Percentiles rank a stretch among this genome's conserved stretches.
Conservation (phyloP, 2,329 filamentous ascomycete species). For the Diaporthe sp. region DNA sequence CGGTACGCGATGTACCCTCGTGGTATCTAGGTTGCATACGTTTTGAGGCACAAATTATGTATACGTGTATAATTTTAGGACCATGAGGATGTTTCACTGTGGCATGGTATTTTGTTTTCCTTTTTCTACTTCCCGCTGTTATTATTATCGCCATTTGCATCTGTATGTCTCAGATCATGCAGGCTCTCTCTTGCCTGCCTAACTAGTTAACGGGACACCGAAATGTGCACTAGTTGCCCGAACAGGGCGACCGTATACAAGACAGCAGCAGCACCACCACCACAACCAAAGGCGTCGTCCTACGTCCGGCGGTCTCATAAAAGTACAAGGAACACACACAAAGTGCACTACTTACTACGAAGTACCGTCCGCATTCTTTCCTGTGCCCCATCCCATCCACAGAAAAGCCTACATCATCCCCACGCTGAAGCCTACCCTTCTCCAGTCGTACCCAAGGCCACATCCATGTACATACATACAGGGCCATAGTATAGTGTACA, state of each 20-base stretch:
- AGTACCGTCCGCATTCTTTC: not conserved
- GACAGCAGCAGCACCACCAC: not conserved
- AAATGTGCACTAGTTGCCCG: not conserved
- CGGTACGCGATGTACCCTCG: not conserved
- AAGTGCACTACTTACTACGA: not conserved
- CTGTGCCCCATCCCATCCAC: not conserved
- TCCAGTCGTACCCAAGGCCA: constrained; percentile 12
- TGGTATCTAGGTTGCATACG: not conserved
- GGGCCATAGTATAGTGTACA: not conserved
- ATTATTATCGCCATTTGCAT: not conserved
- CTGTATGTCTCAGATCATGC: constrained; percentile 23
- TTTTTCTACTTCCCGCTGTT: not conserved
- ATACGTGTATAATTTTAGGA: not conserved
- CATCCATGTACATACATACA: constrained; percentile 1
- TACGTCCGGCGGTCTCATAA: not conserved
- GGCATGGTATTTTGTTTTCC: not conserved
- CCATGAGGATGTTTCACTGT: not conserved
- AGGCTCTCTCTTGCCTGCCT: not conserved
- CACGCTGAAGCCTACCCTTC: constrained; percentile 18
- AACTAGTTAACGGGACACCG: not conserved
- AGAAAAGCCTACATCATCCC: not conserved
- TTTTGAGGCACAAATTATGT: too few species aligned
- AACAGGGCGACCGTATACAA: not conserved
- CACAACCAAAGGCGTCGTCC: not conserved
- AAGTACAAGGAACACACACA: constrained; percentile 1